Conservation (phyloP, 1,284 basidiomycete genomes). For the Takashimella koratensis region DNA sequence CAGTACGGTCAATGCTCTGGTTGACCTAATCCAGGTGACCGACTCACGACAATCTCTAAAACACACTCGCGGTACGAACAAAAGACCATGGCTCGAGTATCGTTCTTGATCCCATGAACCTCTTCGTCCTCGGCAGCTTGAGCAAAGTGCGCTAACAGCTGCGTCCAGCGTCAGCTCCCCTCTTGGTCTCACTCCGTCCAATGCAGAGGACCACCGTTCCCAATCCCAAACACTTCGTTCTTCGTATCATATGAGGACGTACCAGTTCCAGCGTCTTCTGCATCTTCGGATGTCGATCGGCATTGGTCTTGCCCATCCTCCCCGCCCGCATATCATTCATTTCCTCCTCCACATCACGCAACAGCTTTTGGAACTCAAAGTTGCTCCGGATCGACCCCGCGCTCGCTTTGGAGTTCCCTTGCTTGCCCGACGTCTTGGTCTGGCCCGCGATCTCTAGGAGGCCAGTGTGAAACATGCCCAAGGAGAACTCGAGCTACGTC, state of each 20-base stretch:
- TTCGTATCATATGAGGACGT: too few species aligned
- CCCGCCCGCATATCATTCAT: constrained; percentile 36
- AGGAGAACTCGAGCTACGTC: constrained; percentile 70
- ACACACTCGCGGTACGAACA: constrained; percentile 84
- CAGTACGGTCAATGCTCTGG: too few species aligned
- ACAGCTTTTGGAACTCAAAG: constrained; percentile 44
- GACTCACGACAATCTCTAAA: constrained; percentile 73
- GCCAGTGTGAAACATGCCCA: constrained; percentile 68
- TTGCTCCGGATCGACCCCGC: constrained; percentile 35
- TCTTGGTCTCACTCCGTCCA: neutral
- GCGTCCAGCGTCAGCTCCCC: too few species aligned
- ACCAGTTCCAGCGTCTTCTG: constrained; percentile 68
- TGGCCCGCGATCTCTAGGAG: constrained; percentile 52
- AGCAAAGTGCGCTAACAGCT: constrained; percentile 73
- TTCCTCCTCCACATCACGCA: constrained; percentile 42
- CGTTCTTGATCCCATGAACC: constrained; percentile 46
- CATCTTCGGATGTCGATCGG: constrained; percentile 82
- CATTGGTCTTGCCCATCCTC: constrained; percentile 45
- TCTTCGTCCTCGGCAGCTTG: constrained; percentile 57
- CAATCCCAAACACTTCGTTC: too few species aligned
- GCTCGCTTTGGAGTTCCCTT: constrained; percentile 29
- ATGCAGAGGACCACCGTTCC: too few species aligned
- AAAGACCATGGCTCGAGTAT: constrained; percentile 93
- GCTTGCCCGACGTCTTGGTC: constrained; percentile 39
- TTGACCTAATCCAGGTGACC: neutral